A percentile compares a stretch with the other conserved stretches of the same genome.
phyloP scores from a whole-genome alignment of 169 alveolate genomes.

The Eimeria sp. region DNA sequence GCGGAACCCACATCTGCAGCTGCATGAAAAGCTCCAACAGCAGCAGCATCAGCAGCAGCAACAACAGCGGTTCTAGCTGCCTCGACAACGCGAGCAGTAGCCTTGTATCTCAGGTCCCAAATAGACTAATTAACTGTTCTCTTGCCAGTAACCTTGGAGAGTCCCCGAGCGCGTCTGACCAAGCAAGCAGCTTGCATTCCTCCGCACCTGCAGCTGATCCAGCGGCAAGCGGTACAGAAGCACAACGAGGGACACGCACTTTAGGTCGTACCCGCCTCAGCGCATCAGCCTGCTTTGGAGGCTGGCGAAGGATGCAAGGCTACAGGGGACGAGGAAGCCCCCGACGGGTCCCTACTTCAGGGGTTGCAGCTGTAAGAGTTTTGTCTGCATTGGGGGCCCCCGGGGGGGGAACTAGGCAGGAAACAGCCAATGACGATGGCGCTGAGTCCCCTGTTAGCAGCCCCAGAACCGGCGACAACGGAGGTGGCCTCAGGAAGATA shows the following conservation, averaged over 20 bases:
- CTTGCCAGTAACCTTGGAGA: not conserved
- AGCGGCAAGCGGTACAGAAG: not conserved
- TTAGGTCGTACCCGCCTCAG: not conserved
- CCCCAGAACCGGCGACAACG: conserved; percentile 23
- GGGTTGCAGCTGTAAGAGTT: conserved; percentile 48
- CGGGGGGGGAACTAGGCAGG: not conserved
- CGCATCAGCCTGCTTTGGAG: conserved; percentile 7
- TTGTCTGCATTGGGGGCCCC: conserved; percentile 56
- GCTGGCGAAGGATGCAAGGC: conserved; percentile 32
- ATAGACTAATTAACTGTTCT: not conserved
- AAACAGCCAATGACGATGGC: not conserved
- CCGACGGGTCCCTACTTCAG: conserved; percentile 18
- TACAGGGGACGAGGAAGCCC: not conserved
- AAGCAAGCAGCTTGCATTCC: not conserved
- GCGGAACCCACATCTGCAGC: conserved; percentile 6
- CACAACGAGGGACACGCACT: not conserved
- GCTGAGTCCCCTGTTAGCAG: conserved; percentile 35
- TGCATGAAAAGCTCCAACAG: not conserved
- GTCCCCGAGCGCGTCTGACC: not conserved
- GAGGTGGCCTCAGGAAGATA: not conserved
- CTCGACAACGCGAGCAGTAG: not conserved
- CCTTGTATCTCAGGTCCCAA: not conserved
- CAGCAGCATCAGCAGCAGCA: not conserved
- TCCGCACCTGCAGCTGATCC: conserved; percentile 4
- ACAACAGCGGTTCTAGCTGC: not conserved